Conservation (phyloP, 225 moss, liverwort and hornwort genomes). For the Marchantia polymorpha region DNA sequence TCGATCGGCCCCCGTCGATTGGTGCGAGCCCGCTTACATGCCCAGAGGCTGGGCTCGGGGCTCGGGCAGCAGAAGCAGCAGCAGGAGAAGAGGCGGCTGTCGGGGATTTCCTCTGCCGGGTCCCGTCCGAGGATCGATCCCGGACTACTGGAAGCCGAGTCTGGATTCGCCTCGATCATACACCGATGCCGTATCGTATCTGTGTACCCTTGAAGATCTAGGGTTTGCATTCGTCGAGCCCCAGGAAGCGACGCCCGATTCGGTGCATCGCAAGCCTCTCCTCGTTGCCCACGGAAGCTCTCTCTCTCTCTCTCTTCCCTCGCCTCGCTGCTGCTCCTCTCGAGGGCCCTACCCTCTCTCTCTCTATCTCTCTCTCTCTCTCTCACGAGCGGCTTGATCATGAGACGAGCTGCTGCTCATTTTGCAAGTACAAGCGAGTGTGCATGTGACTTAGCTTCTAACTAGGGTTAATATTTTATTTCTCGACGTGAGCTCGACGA, state of each 20-base stretch:
- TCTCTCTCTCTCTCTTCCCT: neutral
- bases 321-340: too few species aligned
- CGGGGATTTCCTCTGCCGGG: neutral
- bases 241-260: neutral
- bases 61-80: too few species aligned
- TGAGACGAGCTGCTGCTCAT: too few species aligned
- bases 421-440: too few species aligned
- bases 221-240: neutral
- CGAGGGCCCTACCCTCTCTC: too few species aligned
- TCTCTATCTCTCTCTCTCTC: too few species aligned
- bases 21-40: neutral
- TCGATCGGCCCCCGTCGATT: neutral
- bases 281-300: neutral
- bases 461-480: too few species aligned
- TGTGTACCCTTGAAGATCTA: slow-evolving; percentile 1
- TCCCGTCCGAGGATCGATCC: neutral
- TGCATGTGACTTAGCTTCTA: too few species aligned
- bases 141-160: too few species aligned
- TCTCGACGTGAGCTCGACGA: too few species aligned
- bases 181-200: slow-evolving; percentile 5
- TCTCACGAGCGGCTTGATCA: too few species aligned
- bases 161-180: neutral
- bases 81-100: neutral
- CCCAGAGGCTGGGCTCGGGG: too few species aligned
- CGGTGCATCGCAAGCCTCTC: neutral